Percentiles rank a stretch among this genome's conserved stretches.
phyloP scores from a whole-genome alignment of 495 filamentous ascomycete genomes.

The Neurospora cerealis region DNA sequence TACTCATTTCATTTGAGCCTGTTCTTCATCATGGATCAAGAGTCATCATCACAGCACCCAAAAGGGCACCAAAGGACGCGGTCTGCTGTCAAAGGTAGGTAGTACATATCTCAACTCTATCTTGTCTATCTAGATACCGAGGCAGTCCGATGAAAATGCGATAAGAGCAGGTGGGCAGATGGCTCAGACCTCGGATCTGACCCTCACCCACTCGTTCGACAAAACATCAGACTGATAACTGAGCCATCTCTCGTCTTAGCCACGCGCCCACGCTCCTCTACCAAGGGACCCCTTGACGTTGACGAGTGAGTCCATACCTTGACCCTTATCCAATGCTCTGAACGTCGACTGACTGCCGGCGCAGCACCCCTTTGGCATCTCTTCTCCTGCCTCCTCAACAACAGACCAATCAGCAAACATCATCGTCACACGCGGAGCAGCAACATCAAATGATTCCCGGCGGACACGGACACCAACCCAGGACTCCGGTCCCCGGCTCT shows the following conservation, averaged over 20 bases:
- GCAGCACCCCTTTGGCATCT: slow-evolving; percentile 18
- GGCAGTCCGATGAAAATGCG: neutral
- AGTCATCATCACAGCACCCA: slow-evolving; percentile 1
- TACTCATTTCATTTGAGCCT: neutral
- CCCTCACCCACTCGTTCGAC: neutral
- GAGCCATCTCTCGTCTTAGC: slow-evolving; percentile 15
- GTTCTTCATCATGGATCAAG: slow-evolving; percentile 24
- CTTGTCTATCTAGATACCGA: neutral
- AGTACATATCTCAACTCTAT: neutral
- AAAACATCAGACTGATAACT: neutral
- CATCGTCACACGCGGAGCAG: neutral
- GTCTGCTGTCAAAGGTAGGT: slow-evolving; percentile 32
- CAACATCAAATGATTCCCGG: neutral
- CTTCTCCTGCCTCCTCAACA: slow-evolving; percentile 13
- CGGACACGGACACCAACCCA: slow-evolving; percentile 2
- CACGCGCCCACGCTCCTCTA: slow-evolving; percentile 39
- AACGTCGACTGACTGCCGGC: slow-evolving; percentile 2
- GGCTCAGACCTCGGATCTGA: no score
- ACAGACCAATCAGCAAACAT: slow-evolving; percentile 1
- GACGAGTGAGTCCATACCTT: slow-evolving; percentile 35
- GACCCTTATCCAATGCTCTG: neutral
- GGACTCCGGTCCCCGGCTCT: slow-evolving; percentile 3
- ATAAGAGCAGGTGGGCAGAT: neutral
- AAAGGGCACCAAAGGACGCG: slow-evolving; percentile 30
- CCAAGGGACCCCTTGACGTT: slow-evolving; percentile 47